Percentiles rank a stretch among this genome's conserved stretches.
phyloP scores from a whole-genome alignment of 495 filamentous ascomycete genomes.

The Penicillium tannophilum region DNA sequence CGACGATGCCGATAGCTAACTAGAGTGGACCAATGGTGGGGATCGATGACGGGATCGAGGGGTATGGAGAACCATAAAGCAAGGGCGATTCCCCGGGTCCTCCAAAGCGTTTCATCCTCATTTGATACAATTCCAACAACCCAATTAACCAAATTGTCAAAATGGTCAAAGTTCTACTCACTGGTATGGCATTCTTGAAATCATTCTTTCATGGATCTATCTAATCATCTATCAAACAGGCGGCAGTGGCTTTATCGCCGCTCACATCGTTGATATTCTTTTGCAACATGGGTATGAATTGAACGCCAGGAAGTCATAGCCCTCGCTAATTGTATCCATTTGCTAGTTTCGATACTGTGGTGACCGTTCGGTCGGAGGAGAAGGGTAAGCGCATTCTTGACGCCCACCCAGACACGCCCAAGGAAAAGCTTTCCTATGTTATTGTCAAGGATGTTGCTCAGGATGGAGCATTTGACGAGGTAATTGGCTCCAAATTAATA shows the following conservation, averaged over 20 bases:
- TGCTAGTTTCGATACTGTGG: constrained; percentile 68
- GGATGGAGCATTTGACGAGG: constrained; percentile 76
- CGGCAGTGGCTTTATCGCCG: constrained; percentile 74
- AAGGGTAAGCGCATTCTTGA: constrained; percentile 77
- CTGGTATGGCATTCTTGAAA: constrained; percentile 30
- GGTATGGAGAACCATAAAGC: constrained; percentile 25
- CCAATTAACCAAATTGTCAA: constrained; percentile 13
- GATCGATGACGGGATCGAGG: constrained; percentile 32
- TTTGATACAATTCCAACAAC: background rate
- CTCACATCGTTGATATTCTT: constrained; percentile 77
- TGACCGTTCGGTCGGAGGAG: constrained; percentile 77
- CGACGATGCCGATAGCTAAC: constrained; percentile 4
- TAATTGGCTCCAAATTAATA: constrained; percentile 12
- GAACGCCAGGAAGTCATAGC: background rate
- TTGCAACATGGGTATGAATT: constrained; percentile 56
- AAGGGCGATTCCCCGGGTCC: constrained; percentile 11
- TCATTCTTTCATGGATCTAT: background rate
- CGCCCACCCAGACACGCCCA: constrained; percentile 60
- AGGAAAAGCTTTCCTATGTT: constrained; percentile 69
- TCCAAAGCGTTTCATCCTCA: background rate
- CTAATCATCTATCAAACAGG: constrained; percentile 37
- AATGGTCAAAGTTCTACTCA: constrained; percentile 48
- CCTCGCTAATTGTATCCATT: constrained; percentile 9
- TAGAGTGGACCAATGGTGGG: constrained; percentile 17
- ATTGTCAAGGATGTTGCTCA: constrained; percentile 84